Evolutionary conservation across 2,329 filamentous ascomycete genomes (phyloP), one percentile per base, ranked within the genome.

Genomic region (Aspergillus niger): DNA sequence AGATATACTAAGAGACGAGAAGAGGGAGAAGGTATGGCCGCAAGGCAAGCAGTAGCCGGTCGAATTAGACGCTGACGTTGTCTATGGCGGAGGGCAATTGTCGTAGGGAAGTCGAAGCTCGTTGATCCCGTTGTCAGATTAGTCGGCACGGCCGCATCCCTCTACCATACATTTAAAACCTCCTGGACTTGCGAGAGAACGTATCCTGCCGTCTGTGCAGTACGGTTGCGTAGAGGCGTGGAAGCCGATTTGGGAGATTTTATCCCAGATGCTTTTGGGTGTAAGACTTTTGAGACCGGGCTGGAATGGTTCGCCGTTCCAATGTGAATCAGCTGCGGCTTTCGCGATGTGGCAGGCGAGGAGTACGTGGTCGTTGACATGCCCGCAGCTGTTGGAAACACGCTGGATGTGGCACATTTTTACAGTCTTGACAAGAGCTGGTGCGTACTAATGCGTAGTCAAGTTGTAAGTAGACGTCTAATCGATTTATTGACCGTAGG

Each of bases 361-460:
- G 17, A 61, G 43, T 39, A 69, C 59, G 53, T 69, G 68, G 55
- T 69, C 62, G 53, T 69, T 69, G 11, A 49, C 56, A 48, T 70
- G 68, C n/a, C 64, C 62, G 59, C 67, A 69, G 50, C 43, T 59
- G 60, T 69, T 69, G 4, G n/a, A 50, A 20, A 69, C 64, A 41
- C 67, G 61, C 24, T 69, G 64, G 8, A 69, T 63, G 5, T 65
- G 51, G 54, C 67, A 69, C 68, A 70, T 70, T 2, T 2, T 50
- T 3, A 10, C 15, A 20, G 15, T 17, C 15, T n/a, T 13, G 3
- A 13, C 17, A 2, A n/a, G 28, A 20, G 7, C 3, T 28, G 15
- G 7, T 15, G 47, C n/a, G 11, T 13, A 54, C 58, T 24, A 44
- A 54, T 13, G 36, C 26, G 47, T 26, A 11, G 13, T 51, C 6